Base-by-base conservation (phyloP, 2,329 filamentous ascomycete species). In the Diaporthe helianthi region DNA sequence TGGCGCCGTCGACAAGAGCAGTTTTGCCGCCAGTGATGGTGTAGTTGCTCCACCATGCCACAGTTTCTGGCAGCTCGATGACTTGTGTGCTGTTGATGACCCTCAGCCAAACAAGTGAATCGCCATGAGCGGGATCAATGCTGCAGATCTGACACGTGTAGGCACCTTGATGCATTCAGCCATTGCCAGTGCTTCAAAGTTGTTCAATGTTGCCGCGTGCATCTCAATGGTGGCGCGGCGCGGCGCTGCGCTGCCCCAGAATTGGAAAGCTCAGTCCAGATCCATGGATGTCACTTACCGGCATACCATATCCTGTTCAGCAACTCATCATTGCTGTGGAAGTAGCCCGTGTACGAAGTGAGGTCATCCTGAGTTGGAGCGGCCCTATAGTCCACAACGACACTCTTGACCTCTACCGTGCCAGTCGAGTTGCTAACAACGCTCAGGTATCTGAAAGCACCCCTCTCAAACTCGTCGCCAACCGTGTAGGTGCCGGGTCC, bases 271-370 rank as follows among this genome's bases (percentile, higher is more conserved):
- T n/a, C n/a, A 1, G 74, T 74, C 15, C 78, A 78, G 67, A 79
- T n/a, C n/a, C n/a, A n/a, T n/a, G n/a, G n/a, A n/a, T n/a, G 75
- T 4, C 70, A 86, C 9, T 84, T 84, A 7, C 83, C 86, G 54
- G 81, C 83, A 71, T 88, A 88, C 86, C 86, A 88, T 58, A 87
- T 85, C 5, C 81, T 80, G 69, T 87, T 87, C 33, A 88, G 79
- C 12, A 86, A 74, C 33, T 84, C 80, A 53, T 83, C 83, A 51
- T 78, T 83, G 73, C 79, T 83, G 72, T 85, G 80, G 65, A 87
- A 87, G 71, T 87, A 86, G 9, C 85, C 85, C 44, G 82, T 80
- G 68, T 86, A 87, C 15, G 84, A 83, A 49, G 80, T 79, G 10
- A 86, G 79, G 72, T 87, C 77, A 82, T 78, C 58, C 58, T 47